These are phyloP conservation scores for Rheum nobile DNA, from an alignment of 148 eudicot genomes.

Conservation along the genomic window DNA sequence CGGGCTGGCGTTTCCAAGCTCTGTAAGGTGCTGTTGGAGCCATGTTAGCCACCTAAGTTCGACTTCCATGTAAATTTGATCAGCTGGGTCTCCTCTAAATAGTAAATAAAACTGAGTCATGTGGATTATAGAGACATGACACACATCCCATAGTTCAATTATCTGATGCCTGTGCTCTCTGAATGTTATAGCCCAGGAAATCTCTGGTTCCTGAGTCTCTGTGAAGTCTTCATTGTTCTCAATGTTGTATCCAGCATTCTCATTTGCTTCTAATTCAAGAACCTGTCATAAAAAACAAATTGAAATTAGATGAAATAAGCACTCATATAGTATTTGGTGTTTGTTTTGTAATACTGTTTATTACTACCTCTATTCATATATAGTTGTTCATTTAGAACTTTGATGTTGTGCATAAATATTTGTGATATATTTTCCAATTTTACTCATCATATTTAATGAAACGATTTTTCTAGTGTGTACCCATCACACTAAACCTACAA, in stretches of 20 bases:
- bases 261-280: conserved; percentile 43
- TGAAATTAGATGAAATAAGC: neutral
- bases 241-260: conserved; percentile 25
- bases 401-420: no score
- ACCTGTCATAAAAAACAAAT: conserved; percentile 12
- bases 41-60: conserved; percentile 53
- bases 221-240: conserved; percentile 27
- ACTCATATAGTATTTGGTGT: no score
- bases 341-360: no score
- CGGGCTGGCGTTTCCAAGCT: conserved; percentile 58
- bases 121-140: conserved; percentile 56
- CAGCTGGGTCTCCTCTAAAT: conserved; percentile 53
- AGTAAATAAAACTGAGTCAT: conserved; percentile 58
- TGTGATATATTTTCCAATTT: no score
- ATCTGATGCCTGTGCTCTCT: conserved; percentile 58
- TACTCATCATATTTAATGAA: no score
- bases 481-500: no score
- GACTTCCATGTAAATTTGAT: conserved; percentile 62
- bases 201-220: conserved; percentile 27
- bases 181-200: conserved; percentile 37
- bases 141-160: conserved; percentile 53
- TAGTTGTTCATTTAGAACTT: no score
- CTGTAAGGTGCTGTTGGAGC: conserved; percentile 51
- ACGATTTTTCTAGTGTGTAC: no score
- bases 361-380: no score